These are phyloP conservation scores for Peronospora belbahrii DNA, from an alignment of 352 stramenopile genomes.

Conservation along the genomic window DNA sequence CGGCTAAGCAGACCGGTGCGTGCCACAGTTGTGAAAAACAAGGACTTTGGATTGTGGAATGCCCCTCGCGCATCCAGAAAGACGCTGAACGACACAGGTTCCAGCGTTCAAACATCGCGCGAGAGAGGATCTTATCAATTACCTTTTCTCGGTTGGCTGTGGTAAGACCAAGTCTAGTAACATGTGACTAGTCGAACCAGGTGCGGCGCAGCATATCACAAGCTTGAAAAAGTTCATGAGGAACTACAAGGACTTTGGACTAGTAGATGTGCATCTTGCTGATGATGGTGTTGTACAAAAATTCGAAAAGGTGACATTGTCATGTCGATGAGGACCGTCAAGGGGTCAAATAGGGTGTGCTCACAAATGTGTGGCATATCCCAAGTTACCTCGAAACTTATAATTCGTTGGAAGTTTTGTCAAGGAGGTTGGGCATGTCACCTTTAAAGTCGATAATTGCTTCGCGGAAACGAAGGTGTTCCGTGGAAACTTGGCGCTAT, in stretches of 20 bases:
- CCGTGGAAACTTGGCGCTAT: neutral
- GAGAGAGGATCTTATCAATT: neutral
- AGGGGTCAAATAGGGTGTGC: neutral
- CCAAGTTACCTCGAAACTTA: neutral
- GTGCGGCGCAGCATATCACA: constrained; percentile 9
- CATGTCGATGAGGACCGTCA: neutral
- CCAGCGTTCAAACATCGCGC: neutral
- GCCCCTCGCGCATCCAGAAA: neutral
- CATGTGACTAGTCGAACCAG: neutral
- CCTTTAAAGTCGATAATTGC: neutral
- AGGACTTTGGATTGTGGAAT: neutral
- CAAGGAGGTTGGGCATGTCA: neutral
- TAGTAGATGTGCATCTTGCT: neutral
- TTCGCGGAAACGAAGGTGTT: neutral
- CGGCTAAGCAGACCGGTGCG: neutral
- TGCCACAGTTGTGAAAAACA: neutral
- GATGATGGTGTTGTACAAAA: neutral
- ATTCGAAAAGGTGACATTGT: neutral
- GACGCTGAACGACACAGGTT: neutral
- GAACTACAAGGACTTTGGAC: neutral
- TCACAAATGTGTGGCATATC: neutral
- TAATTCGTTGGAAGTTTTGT: neutral
- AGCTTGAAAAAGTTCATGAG: neutral
- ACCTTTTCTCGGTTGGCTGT: neutral
- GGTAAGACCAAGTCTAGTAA: neutral